Conservation (phyloP, 2,329 filamentous ascomycete genomes). For the Neonectria ditissima region DNA sequence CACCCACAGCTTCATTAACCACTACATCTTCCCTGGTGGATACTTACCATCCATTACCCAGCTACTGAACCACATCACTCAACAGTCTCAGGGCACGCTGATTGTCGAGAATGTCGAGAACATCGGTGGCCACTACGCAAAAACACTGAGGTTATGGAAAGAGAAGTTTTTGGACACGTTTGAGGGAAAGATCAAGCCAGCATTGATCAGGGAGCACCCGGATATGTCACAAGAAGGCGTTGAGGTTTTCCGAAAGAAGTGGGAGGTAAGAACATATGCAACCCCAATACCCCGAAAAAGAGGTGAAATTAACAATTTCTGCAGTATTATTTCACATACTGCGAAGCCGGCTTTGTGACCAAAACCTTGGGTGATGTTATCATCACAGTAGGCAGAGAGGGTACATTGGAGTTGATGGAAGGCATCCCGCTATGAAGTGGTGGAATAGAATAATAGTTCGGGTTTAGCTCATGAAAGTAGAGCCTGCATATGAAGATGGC, state of each 20-base stretch:
- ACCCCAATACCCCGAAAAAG: neutral
- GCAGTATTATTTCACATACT: slow-evolving; percentile 81
- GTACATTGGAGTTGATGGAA: slow-evolving; percentile 76
- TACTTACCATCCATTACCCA: slow-evolving; percentile 72
- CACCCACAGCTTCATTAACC: slow-evolving; percentile 71
- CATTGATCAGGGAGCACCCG: slow-evolving; percentile 68
- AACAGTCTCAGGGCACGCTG: slow-evolving; percentile 70
- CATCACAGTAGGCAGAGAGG: slow-evolving; percentile 75
- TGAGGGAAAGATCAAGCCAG: slow-evolving; percentile 68
- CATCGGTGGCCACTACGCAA: slow-evolving; percentile 80
- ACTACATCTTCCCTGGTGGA: slow-evolving; percentile 84
- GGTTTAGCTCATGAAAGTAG: neutral
- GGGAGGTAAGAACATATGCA: slow-evolving; percentile 64
- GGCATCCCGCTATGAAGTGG: slow-evolving; percentile 68
- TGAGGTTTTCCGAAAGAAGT: slow-evolving; percentile 76
- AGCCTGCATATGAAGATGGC: neutral
- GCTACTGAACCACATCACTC: slow-evolving; percentile 69
- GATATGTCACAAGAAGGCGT: slow-evolving; percentile 71
- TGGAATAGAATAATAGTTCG: neutral
- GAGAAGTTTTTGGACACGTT: slow-evolving; percentile 75
- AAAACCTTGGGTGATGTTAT: slow-evolving; percentile 81
- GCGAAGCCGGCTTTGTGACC: slow-evolving; percentile 77
- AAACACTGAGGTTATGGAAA: slow-evolving; percentile 75
- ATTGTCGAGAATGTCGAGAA: slow-evolving; percentile 77
- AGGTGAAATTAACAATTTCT: slow-evolving; percentile 25